Base-by-base conservation (phyloP, 257 asterid species). In the Misopates orontium region DNA sequence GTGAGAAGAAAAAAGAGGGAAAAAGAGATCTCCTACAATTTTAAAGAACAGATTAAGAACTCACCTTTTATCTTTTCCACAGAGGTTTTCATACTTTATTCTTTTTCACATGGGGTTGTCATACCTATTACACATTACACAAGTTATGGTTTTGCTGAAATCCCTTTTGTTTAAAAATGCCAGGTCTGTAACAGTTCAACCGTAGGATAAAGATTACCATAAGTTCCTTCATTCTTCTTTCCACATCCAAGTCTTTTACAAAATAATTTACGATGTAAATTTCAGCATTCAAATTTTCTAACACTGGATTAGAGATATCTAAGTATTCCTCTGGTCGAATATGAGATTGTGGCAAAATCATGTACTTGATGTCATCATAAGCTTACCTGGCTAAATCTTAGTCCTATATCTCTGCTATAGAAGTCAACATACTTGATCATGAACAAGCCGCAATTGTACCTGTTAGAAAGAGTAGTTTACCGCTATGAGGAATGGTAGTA, bases 401-500 rank as follows among this genome's bases (percentile, higher is more conserved):
- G 83, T 48, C 85, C 85, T 5, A 76, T 64, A 66, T 77, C 88
- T 82, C 88, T 79, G 75, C 92, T 83, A 48, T 83, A 79, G 73
- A 87, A 87, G 80, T 87, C 95, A 0, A 75, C 77, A 76, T 87
- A 87, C 73, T 87, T 87, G 79, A 85, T 68, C 90, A 87, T 85
- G 83, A 87, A 87, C 79, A 87, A 74, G 25, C 95, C 95, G 71
- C 95, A 87, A 69, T 87, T 92, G 22, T 56, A 87, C 81, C 95
- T 87, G 86, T 56, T 66, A 24, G 66, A 47, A 41, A 71, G 21
- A 70, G 60, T 54, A 69, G 55, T 22, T 64, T 14, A 51, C 17
- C 19, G 39, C 39, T 14, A 15, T 22, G 14, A 36, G 49, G 48
- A 57, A 58, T 28, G 58, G 10, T 36, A n/a, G 10, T 60, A 36